Base-by-base conservation (phyloP, 2,329 filamentous ascomycete species). In the Fulvia fulva region DNA sequence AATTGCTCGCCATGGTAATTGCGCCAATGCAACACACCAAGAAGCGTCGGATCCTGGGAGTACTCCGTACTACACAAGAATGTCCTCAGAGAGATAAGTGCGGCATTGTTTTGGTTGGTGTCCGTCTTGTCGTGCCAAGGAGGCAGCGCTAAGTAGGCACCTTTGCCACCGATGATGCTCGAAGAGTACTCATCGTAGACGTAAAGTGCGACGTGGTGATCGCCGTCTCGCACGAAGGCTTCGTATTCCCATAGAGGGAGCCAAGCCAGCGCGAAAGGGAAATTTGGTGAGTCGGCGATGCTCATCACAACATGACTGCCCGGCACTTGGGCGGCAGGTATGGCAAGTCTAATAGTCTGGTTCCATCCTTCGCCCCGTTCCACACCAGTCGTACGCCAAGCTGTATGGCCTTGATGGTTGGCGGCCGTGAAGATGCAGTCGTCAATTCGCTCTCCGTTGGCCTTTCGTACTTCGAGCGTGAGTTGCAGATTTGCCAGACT, bases 31-130 rank as follows among this genome's bases (percentile, higher is more conserved):
- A 97, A 76, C 25, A 99, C 79, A 16, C 90, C 89, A 19, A 97
- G 78, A 11, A 99, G 83, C 16, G 88, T 85, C 56, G 92, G 88
- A 71, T 99, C 92, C 71, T 99, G 94, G 0, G 93, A 97, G 70
- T 96, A 96, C 59, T 87, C 85, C 0, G 94, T 99, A 75, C 94
- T 97, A 80, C 92, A 97, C 6, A 99, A 83, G 67, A 90, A 95
- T 0, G 92, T 96, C 59, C 89, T 84, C 11, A 96, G 77, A 12
- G 86, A 84, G 32, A 99, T 76, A n/a, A 58, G 64, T 9, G 86
- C 84, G 2, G 93, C 91, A 64, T 96, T 82, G 2, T 89, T 87
- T 0, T 90, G 90, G 5, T 88, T 90, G 2, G 91, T 83, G 53
- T 82, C 80, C 16, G 70, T 87, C 90, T 66, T 88, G 87, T 81